Percentiles rank a stretch among this genome's conserved stretches.
Conservation (phyloP, 129 eudicot genomes). For the Flaveria bidentis region DNA sequence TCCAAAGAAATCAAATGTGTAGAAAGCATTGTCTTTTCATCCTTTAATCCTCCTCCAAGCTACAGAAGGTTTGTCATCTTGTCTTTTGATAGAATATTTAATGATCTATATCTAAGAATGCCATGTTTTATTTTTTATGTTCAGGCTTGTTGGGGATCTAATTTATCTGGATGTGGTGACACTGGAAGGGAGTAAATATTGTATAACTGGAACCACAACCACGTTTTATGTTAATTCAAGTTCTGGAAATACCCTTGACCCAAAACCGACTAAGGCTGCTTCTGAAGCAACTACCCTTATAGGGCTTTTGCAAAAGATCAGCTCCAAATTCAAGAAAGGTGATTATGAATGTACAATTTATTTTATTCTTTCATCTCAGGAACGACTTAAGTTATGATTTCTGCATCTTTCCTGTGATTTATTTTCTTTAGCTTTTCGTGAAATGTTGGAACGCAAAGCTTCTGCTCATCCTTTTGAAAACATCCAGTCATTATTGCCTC, state of each 20-base stretch:
- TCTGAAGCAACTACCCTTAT: conserved; percentile 87
- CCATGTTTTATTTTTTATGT: not conserved
- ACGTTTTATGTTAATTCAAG: conserved; percentile 87
- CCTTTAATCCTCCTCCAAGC: conserved; percentile 98
- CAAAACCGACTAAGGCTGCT: conserved; percentile 66
- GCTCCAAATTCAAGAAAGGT: conserved; percentile 98
- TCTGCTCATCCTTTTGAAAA: conserved; percentile 98
- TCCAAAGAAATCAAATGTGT: conserved; percentile 92
- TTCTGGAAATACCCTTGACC: conserved; percentile 71
- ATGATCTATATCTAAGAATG: not conserved
- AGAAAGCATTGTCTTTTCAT: conserved; percentile 84
- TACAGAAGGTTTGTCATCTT: conserved; percentile 71
- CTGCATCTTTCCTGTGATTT: conserved; percentile 9
- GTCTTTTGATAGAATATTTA: not conserved
- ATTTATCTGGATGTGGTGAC: conserved; percentile 86
- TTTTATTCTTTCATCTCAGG: not conserved
- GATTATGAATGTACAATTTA: conserved; percentile 12
- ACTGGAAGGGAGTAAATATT: conserved; percentile 79
- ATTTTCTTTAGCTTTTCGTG: conserved; percentile 69
- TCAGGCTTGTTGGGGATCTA: conserved; percentile 95
- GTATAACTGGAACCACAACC: conserved; percentile 89
- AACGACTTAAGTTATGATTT: not conserved
- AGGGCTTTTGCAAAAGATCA: conserved; percentile 87
- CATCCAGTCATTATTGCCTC: conserved; percentile 89
- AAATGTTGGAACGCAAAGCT: conserved; percentile 86